Evolutionary conservation across 306 rosid genomes (phyloP), one percentile per base, ranked within the genome.

Genomic region (Cucumis cinereus): DNA sequence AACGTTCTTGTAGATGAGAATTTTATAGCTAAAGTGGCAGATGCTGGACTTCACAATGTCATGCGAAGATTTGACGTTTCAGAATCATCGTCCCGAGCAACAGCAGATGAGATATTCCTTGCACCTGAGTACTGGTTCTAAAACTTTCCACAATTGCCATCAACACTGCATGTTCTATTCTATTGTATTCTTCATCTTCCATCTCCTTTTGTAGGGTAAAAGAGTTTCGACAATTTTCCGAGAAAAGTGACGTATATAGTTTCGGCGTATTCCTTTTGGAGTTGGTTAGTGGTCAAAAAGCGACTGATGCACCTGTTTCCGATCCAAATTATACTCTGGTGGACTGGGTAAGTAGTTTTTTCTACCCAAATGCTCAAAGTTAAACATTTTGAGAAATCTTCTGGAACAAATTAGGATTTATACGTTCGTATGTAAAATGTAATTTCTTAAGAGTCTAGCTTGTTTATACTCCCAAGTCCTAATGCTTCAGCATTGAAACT

Each of bases 1-100:
- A 93, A 93, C 79, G 97, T 93, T 77, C 96, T 93, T 43, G 97
- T 93, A 35, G 97, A 89, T 78, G 96, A 91, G 85, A 85, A 86
- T 77, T 88, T 88, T 83, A 85, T 81, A 64, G 82, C 98, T 77
- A 93, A 91, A 86, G 97, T 93, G 52, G 96, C 98, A n/a, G 98
- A 93, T 77, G 93, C 98, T 12, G 96, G 96, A 76, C 86, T 88
- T 59, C 85, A 82, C 26, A 87, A 93, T 79, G 90, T 93, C 82
- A 80, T 93, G 3, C 89, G 93, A 81, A 88, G 90, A 86, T 83
- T 73, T 56, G 90, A 85, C 40, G 61, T 66, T 74, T 93, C 91
- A 24, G 90, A 93, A 75, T 64, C 98, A 28, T 91, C 96, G 53
- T 91, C 98, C 76, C 92, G 83, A 87, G 89, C 79, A 77, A 56